A percentile compares a stretch with the other conserved stretches of the same genome.
Conservation (phyloP, 1,284 basidiomycete genomes). For the Spongispora temasekensis region DNA sequence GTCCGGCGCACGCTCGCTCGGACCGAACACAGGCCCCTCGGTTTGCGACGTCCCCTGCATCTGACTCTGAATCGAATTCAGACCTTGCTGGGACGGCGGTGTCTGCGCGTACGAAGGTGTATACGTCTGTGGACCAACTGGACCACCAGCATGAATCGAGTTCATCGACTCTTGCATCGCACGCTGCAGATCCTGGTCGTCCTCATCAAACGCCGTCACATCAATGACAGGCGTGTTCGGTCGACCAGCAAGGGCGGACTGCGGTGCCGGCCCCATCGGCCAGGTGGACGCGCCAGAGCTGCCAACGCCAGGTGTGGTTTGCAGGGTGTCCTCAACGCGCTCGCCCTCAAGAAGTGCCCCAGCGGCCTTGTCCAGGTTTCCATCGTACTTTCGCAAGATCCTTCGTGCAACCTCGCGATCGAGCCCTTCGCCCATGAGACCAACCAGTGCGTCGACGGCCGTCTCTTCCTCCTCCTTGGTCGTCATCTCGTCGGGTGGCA, state of each 20-base stretch:
- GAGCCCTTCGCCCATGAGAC: slow-evolving; percentile 39
- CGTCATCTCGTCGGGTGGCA: slow-evolving; percentile 18
- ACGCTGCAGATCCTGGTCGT: slow-evolving; percentile 46
- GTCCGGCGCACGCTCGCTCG: slow-evolving; percentile 59
- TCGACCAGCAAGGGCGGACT: slow-evolving; percentile 34
- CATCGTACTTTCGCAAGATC: slow-evolving; percentile 57
- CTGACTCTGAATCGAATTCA: neutral
- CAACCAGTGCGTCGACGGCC: slow-evolving; percentile 26
- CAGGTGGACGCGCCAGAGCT: too few relatives aligned
- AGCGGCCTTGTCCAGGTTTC: slow-evolving; percentile 61
- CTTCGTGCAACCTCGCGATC: slow-evolving; percentile 49
- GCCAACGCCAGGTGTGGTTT: too few relatives aligned
- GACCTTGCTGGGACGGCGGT: slow-evolving; percentile 5
- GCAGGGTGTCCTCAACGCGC: slow-evolving; percentile 38
- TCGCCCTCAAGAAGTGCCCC: slow-evolving; percentile 61
- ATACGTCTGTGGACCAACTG: slow-evolving; percentile 13
- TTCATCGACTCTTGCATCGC: slow-evolving; percentile 57
- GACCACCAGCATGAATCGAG: slow-evolving; percentile 20
- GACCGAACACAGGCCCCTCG: slow-evolving; percentile 48
- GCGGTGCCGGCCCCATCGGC: slow-evolving; percentile 9
- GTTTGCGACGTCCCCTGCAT: slow-evolving; percentile 19
- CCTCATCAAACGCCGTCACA: slow-evolving; percentile 59
- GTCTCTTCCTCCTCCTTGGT: slow-evolving; percentile 21
- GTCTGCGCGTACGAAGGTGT: slow-evolving; percentile 14
- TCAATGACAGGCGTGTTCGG: slow-evolving; percentile 46